These are phyloP conservation scores for Wickerhamia fluorescens DNA, from an alignment of 805 yeast species.

Conservation along the genomic window DNA sequence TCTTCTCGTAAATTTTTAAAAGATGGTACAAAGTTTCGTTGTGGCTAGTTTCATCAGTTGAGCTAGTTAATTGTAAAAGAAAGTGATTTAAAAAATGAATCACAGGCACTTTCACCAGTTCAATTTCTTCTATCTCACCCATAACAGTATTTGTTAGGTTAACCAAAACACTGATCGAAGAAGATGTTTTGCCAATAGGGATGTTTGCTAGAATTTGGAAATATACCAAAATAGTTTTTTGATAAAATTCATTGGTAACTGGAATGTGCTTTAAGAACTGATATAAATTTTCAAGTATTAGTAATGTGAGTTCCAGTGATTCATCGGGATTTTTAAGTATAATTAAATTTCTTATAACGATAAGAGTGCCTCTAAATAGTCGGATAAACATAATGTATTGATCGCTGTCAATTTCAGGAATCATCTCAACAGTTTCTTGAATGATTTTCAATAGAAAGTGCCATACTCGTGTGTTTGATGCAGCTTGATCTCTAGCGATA, in stretches of 20 bases:
- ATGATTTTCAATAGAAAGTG: background rate
- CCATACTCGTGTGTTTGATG: no score
- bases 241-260: constrained; percentile 8
- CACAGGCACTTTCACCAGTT: background rate
- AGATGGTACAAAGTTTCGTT: constrained; percentile 3
- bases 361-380: background rate
- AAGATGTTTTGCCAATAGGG: constrained; percentile 1
- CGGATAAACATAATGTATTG: background rate
- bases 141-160: no score
- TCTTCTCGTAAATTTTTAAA: constrained; percentile 2
- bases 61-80: background rate
- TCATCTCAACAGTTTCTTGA: background rate
- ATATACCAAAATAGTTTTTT: constrained; percentile 12
- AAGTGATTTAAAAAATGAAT: constrained; percentile 1
- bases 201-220: constrained; percentile 20
- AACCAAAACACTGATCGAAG: background rate
- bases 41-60: constrained; percentile 4
- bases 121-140: no score
- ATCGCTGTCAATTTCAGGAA: background rate
- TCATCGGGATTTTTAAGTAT: no score
- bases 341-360: constrained; percentile 1
- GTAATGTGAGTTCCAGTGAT: no score
- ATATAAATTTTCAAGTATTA: no score
- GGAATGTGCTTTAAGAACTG: no score
- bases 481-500: no score